Percentiles rank a stretch among this genome's conserved stretches.
phyloP scores from a whole-genome alignment of 352 stramenopile species.

The Globisporangium sylvaticum region DNA sequence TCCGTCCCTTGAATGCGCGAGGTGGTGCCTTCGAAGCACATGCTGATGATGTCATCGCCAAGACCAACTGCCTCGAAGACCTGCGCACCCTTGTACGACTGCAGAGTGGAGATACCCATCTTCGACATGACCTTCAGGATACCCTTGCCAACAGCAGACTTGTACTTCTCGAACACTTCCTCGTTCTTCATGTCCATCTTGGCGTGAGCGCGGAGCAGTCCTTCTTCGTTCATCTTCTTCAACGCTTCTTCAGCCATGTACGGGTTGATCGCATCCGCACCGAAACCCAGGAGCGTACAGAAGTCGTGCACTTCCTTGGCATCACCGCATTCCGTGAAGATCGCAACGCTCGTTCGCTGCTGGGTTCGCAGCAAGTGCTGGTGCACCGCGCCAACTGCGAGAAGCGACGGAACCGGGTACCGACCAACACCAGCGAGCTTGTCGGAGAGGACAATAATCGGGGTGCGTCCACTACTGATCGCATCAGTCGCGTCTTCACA shows the following conservation, averaged over 20 bases:
- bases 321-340: slow-evolving; percentile 94
- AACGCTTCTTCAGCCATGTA: slow-evolving; percentile 95
- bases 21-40: slow-evolving; percentile 84
- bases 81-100: slow-evolving; percentile 94
- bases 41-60: slow-evolving; percentile 89
- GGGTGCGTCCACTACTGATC: slow-evolving; percentile 71
- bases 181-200: slow-evolving; percentile 52
- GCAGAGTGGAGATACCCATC: slow-evolving; percentile 95
- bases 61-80: slow-evolving; percentile 96
- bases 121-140: slow-evolving; percentile 89
- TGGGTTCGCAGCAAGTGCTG: slow-evolving; percentile 94
- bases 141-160: slow-evolving; percentile 59
- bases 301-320: slow-evolving; percentile 96
- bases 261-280: slow-evolving; percentile 93
- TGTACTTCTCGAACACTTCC: slow-evolving; percentile 68
- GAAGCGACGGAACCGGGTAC: slow-evolving; percentile 92
- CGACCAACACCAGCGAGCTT: slow-evolving; percentile 81
- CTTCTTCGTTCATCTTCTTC: slow-evolving; percentile 94
- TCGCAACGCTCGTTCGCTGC: slow-evolving; percentile 82
- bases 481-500: slow-evolving; percentile 92
- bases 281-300: slow-evolving; percentile 92
- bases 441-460: slow-evolving; percentile 92
- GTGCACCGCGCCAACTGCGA: slow-evolving; percentile 94
- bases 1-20: slow-evolving; percentile 91
- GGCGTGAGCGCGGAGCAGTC: slow-evolving; percentile 65